Evolutionary conservation across 768 basidiomycete genomes (phyloP), one percentile per base, ranked within the genome.

Genomic region (Astraeus odoratus): DNA sequence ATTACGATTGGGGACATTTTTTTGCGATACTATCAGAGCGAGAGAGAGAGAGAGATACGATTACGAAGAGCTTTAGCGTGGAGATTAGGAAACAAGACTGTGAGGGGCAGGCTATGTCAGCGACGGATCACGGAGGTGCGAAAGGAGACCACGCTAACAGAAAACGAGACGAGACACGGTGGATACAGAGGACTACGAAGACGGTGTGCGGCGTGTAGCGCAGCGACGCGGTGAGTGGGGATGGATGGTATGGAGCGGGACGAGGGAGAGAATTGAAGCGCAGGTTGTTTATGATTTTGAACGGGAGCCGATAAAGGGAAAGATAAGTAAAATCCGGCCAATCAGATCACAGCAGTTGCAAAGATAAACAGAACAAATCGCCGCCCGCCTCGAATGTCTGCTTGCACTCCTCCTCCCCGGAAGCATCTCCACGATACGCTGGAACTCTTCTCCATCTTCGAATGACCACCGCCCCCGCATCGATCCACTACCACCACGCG

Each of bases 1-100:
- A 81, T 68, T 51, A 78, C 71, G 58, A 80, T 73, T 59, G 77
- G 72, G 39, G 78, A 71, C 78, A 78, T 78, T 62, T 60, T 57
- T 61, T 58, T 43, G 44, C 24, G 8, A 23, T 12, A 5, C 12
- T 31, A 12, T 31, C 12, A 13, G 30, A 31, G 49, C 47, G 42
- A 47, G 43, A 53, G 27, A 49, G 61, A 58, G 51, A 59, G 12
- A 63, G 58, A 53, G 63, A 65, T 64, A 53, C 43, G 61, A 65
- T 63, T 61, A 61, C 53, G 56, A 31, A 35, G 44, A 39, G 50
- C 9, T 52, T 44, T 58, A 33, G 49, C 41, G 53, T 60, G 63
- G 9, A 38, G 22, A 30, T 40, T 50, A 22, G 42, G 41, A 37
- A 35, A n/a, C 5, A 29, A 2, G 25, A 46, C 22, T 13, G 8